Conservation (phyloP, 257 asterid genomes). For the Petunia axillaris region DNA sequence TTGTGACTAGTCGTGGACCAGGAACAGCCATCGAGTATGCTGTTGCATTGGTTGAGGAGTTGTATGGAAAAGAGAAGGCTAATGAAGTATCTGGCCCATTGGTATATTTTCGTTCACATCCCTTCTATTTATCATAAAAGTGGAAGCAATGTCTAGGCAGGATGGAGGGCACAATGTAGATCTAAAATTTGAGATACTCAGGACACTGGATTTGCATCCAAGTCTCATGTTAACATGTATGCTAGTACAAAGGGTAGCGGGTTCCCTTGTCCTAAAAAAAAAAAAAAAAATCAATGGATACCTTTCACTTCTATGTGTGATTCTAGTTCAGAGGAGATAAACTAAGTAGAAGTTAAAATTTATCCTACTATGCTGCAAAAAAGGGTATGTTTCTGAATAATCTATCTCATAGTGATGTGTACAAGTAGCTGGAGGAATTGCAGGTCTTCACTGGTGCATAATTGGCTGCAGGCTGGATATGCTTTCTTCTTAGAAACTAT, state of each 20-base stretch:
- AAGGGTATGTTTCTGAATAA: slow-evolving; percentile 1
- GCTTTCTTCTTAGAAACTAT: not conserved
- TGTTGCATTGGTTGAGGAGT: slow-evolving; percentile 74
- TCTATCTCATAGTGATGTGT: slow-evolving; percentile 16
- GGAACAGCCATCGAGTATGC: slow-evolving; percentile 90
- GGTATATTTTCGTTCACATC: slow-evolving; percentile 42
- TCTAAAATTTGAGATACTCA: not conserved
- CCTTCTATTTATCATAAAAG: not conserved
- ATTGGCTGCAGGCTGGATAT: not conserved
- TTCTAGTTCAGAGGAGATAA: not conserved
- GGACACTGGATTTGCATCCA: not conserved
- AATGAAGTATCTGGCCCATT: slow-evolving; percentile 82
- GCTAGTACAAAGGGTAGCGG: too few species aligned
- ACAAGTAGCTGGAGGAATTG: not conserved
- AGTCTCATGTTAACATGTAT: too few species aligned
- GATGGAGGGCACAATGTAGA: not conserved
- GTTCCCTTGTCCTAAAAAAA: too few species aligned
- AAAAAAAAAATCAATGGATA: not conserved
- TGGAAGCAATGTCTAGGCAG: slow-evolving; percentile 20
- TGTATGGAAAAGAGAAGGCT: slow-evolving; percentile 84
- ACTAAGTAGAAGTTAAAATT: not conserved
- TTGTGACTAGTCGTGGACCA: slow-evolving; percentile 95
- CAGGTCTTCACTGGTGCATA: not conserved
- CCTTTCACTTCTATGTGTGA: slow-evolving; percentile 13
- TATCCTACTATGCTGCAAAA: slow-evolving; percentile 4